Percentiles rank a stretch among this genome's conserved stretches.
These are phyloP conservation scores for Leccinum sublutescens DNA, from an alignment of 768 basidiomycete species.

Conservation along the genomic window DNA sequence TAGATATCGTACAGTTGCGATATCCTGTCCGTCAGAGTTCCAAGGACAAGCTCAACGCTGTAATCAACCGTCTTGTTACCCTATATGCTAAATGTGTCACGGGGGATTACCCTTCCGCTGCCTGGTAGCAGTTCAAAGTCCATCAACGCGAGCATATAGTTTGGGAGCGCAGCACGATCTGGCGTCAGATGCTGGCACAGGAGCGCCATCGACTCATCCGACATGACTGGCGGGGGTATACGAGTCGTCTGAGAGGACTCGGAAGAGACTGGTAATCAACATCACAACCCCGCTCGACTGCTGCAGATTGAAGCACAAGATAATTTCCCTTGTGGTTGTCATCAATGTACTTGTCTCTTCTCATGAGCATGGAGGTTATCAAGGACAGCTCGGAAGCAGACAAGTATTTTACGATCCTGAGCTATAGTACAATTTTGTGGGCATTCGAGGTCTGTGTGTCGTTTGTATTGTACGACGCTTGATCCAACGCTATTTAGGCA, in stretches of 20 bases:
- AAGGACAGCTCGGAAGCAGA: slow-evolving; percentile 75
- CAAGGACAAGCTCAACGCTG: slow-evolving; percentile 59
- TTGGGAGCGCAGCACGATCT: slow-evolving; percentile 95
- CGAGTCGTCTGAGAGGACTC: slow-evolving; percentile 44
- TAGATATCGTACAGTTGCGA: too few relatives aligned
- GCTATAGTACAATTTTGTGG: slow-evolving; percentile 92
- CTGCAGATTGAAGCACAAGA: slow-evolving; percentile 63
- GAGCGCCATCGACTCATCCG: slow-evolving; percentile 61
- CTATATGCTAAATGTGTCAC: slow-evolving; percentile 87
- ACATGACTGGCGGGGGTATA: slow-evolving; percentile 38
- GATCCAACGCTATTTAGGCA: too few relatives aligned
- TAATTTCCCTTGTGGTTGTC: slow-evolving; percentile 57
- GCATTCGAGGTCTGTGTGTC: too few relatives aligned
- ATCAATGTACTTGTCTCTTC: slow-evolving; percentile 51
- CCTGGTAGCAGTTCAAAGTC: slow-evolving; percentile 78
- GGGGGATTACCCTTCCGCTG: slow-evolving; percentile 63
- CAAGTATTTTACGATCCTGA: slow-evolving; percentile 84
- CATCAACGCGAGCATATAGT: slow-evolving; percentile 89
- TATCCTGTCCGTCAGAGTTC: slow-evolving; percentile 65
- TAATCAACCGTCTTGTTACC: slow-evolving; percentile 57
- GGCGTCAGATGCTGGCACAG: slow-evolving; percentile 91
- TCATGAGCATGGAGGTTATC: slow-evolving; percentile 56
- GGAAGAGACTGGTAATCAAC: slow-evolving; percentile 32
- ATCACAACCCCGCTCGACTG: slow-evolving; percentile 66
- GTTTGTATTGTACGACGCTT: too few relatives aligned